These are phyloP conservation scores for Turnera subulata DNA, from an alignment of 345 rosid genomes.

Conservation along the genomic window DNA sequence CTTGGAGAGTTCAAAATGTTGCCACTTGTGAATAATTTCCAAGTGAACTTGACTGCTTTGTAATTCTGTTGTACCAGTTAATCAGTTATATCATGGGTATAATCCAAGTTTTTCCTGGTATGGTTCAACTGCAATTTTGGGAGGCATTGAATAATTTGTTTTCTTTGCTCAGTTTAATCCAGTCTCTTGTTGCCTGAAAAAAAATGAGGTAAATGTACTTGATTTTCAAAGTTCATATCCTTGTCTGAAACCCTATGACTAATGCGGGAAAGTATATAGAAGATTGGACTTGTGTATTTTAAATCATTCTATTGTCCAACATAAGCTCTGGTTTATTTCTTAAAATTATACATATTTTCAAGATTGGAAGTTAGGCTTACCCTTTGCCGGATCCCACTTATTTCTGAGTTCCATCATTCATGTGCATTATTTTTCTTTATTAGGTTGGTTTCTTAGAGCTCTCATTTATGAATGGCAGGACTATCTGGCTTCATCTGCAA, in stretches of 20 bases:
- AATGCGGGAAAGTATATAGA: too few relatives aligned
- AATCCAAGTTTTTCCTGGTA: background rate
- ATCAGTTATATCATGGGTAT: too few relatives aligned
- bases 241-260: too few relatives aligned
- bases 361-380: background rate
- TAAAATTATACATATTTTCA: too few relatives aligned
- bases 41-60: background rate
- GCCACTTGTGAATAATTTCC: background rate
- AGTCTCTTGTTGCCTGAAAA: background rate
- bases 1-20: background rate
- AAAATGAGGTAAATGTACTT: background rate
- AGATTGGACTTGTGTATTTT: too few relatives aligned
- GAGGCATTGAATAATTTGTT: background rate
- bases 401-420: too few relatives aligned
- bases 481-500: conserved; percentile 70
- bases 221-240: background rate
- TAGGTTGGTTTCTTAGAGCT: background rate
- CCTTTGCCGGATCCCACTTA: background rate
- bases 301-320: too few relatives aligned
- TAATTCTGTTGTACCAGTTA: background rate
- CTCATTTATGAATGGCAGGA: conserved; percentile 51
- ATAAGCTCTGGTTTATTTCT: too few relatives aligned
- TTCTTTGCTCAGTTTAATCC: background rate
- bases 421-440: too few relatives aligned
- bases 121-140: background rate